Evolutionary conservation across 2,329 filamentous ascomycete genomes (phyloP), one percentile per base, ranked within the genome.

Genomic region (Colletotrichum sublineola): DNA sequence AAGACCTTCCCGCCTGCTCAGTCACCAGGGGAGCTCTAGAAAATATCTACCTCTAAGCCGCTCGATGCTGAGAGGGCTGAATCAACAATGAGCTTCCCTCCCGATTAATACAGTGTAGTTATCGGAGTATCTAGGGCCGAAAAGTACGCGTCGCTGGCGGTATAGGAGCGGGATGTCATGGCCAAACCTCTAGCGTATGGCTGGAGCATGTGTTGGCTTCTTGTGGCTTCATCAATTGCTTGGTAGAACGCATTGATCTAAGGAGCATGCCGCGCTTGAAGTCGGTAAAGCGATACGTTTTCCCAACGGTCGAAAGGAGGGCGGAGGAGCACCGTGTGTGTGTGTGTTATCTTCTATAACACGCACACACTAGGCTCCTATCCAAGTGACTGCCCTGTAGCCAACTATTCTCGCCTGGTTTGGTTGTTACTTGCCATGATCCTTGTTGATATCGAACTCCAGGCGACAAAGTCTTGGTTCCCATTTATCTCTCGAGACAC

Each of bases 11-110:
- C 40, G 40, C 50, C n/a, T 20, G 29, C 33, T 14, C 18, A 7
- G 5, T 15, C 48, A 24, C 7, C 12, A 18, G n/a, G 14, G 29
- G 44, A 24, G 48, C 36, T 24, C 12, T 36, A 18, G 53, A 24
- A 60, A 5, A 11, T 18, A 18, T 24, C 18, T 20, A 2, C 31
- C 20, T 44, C 36, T 56, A 56, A 72, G 60, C 60, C 66, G 60
- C 57, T 55, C 14, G 3, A 50, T 69, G 46, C 70, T 66, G 66
- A 58, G 20, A 31, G 31, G 31, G n/a, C 38, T 36, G 5, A 33
- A 31, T 7, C 24, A 24, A 24, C 3, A 24, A 56, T 55, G 36
- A 3, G 15, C 40, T 18, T 15, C 9, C 18, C 14, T 44, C 14
- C 9, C 24, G 36, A n/a, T 20, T 46, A 11, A 42, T 66, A 20